phyloP scores from a whole-genome alignment of 78 protist genomes.

The Guillardia theta region DNA sequence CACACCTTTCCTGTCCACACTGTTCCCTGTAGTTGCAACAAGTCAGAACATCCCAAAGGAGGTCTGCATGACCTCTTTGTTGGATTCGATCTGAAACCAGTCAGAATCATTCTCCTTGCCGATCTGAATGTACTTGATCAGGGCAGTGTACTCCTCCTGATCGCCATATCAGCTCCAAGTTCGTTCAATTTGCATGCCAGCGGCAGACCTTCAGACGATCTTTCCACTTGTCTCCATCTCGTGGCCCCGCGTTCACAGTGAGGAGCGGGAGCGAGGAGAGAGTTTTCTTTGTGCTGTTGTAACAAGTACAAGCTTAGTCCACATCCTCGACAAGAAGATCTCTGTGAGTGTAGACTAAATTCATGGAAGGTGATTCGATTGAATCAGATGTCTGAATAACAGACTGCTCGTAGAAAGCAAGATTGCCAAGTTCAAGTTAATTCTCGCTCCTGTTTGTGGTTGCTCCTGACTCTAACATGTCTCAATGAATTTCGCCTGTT shows the following conservation, averaged over 20 bases:
- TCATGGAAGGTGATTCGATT: too few relatives aligned
- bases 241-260: constrained; percentile 20
- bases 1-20: constrained; percentile 34
- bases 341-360: too few relatives aligned
- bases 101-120: constrained; percentile 17
- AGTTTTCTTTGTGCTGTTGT: constrained; percentile 22
- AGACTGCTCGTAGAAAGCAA: too few relatives aligned
- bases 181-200: background rate
- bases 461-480: too few relatives aligned
- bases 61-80: constrained; percentile 32
- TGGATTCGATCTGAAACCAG: constrained; percentile 24
- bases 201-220: background rate
- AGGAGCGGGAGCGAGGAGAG: background rate
- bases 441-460: too few relatives aligned
- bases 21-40: background rate
- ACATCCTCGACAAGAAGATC: too few relatives aligned
- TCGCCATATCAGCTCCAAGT: background rate
- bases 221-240: constrained; percentile 32
- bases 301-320: too few relatives aligned
- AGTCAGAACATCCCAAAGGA: too few relatives aligned
- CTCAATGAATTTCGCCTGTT: too few relatives aligned
- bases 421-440: too few relatives aligned
- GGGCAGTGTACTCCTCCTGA: constrained; percentile 41
- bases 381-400: too few relatives aligned
- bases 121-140: constrained; percentile 29